These are phyloP conservation scores for Diutina rugosa DNA, from an alignment of 1,139 yeast species.

Conservation along the genomic window DNA sequence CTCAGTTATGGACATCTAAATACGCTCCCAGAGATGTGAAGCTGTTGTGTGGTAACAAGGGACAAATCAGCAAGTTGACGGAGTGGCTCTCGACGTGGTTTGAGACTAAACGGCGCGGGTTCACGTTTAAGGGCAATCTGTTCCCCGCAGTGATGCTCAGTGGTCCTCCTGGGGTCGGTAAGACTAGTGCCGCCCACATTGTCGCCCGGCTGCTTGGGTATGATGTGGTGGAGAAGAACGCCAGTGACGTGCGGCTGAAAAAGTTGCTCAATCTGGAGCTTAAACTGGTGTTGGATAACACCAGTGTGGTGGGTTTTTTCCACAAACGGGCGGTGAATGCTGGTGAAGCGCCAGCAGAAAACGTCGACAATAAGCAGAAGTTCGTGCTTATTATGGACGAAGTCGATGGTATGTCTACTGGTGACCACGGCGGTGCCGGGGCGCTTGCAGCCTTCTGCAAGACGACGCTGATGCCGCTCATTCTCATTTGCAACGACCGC, in stretches of 20 bases:
- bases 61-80: constrained; percentile 50
- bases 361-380: constrained; percentile 22
- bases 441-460: constrained; percentile 82
- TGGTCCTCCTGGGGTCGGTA: constrained; percentile 82
- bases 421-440: constrained; percentile 98
- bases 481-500: constrained; percentile 87
- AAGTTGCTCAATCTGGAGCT: constrained; percentile 55
- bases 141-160: constrained; percentile 76
- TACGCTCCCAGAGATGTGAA: constrained; percentile 70
- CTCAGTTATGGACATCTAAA: constrained; percentile 70
- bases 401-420: constrained; percentile 98
- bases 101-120: constrained; percentile 37
- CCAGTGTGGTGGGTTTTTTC: constrained; percentile 75
- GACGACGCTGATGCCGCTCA: constrained; percentile 78
- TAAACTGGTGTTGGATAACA: constrained; percentile 62
- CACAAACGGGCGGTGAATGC: constrained; percentile 12
- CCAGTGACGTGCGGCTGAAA: constrained; percentile 85
- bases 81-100: constrained; percentile 80
- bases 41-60: constrained; percentile 88
- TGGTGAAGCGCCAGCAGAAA: constrained; percentile 10
- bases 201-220: constrained; percentile 57
- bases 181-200: constrained; percentile 69
- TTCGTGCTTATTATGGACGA: constrained; percentile 94
- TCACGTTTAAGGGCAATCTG: constrained; percentile 49
- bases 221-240: constrained; percentile 66